A percentile compares a stretch with the other conserved stretches of the same genome.
These are phyloP conservation scores for Podospora tetraspora DNA, from an alignment of 495 filamentous ascomycete genomes.

Conservation along the genomic window DNA sequence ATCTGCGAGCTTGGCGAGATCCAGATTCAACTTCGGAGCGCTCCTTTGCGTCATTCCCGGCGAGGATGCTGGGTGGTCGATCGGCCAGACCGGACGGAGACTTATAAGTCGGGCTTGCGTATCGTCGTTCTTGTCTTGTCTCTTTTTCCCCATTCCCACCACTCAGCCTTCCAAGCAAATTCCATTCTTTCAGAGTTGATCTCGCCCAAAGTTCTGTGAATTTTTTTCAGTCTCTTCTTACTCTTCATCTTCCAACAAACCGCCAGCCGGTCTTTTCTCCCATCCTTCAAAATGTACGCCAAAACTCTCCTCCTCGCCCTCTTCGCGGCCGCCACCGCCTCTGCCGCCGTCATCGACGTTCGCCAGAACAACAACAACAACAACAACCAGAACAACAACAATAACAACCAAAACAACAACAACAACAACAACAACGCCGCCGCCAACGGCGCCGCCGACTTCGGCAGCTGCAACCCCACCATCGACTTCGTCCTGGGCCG, in stretches of 20 bases:
- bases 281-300: constrained; percentile 25
- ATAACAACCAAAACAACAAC: background rate
- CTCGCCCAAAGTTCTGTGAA: constrained; percentile 29
- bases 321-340: constrained; percentile 28
- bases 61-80: background rate
- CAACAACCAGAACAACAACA: constrained; percentile 5
- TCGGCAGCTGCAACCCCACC: constrained; percentile 50
- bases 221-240: constrained; percentile 23
- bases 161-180: constrained; percentile 5
- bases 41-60: background rate
- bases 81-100: background rate
- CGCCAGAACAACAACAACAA: constrained; percentile 35
- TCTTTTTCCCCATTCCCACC: background rate
- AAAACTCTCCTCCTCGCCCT: constrained; percentile 27
- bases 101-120: constrained; percentile 4
- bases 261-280: constrained; percentile 29
- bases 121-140: background rate
- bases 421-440: constrained; percentile 3
- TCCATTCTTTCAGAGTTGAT: constrained; percentile 27
- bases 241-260: constrained; percentile 15
- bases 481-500: constrained; percentile 50
- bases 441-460: constrained; percentile 36
- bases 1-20: constrained; percentile 7
- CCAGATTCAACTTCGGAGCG: background rate
- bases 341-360: constrained; percentile 24